A percentile compares a stretch with the other conserved stretches of the same genome.
Conservation (phyloP, 805 yeast species). For the Saccharomycopsis schoenii region DNA sequence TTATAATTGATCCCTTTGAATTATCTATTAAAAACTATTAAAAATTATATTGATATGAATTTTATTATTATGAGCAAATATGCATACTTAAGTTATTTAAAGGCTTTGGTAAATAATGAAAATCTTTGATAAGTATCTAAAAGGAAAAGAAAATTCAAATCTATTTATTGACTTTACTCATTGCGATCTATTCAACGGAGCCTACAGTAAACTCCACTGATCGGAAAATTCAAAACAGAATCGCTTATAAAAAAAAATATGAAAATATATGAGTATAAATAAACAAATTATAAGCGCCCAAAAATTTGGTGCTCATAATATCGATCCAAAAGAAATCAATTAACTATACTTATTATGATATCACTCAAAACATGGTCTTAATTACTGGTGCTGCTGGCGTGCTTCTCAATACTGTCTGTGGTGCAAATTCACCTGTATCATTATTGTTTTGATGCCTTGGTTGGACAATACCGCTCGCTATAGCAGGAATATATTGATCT, state of each 20-base stretch:
- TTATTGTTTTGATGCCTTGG: constrained; percentile 67
- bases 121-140: not conserved
- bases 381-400: constrained; percentile 45
- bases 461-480: constrained; percentile 68
- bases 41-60: not conserved
- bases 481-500: constrained; percentile 28
- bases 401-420: constrained; percentile 28
- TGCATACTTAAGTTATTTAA: not conserved
- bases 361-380: constrained; percentile 35
- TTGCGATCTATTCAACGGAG: not conserved
- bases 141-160: not conserved
- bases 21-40: not conserved
- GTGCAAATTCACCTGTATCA: constrained; percentile 42
- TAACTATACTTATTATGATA: no score
- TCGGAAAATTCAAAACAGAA: not conserved
- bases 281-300: not conserved
- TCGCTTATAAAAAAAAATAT: not conserved
- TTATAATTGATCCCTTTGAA: not conserved
- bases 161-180: not conserved
- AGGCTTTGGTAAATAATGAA: not conserved
- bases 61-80: not conserved
- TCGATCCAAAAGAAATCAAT: not conserved
- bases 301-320: not conserved
- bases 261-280: not conserved
- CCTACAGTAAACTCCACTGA: not conserved